Evolutionary conservation across 345 rosid species (phyloP).

Genomic region (Sisymbrium altissimum): DNA sequence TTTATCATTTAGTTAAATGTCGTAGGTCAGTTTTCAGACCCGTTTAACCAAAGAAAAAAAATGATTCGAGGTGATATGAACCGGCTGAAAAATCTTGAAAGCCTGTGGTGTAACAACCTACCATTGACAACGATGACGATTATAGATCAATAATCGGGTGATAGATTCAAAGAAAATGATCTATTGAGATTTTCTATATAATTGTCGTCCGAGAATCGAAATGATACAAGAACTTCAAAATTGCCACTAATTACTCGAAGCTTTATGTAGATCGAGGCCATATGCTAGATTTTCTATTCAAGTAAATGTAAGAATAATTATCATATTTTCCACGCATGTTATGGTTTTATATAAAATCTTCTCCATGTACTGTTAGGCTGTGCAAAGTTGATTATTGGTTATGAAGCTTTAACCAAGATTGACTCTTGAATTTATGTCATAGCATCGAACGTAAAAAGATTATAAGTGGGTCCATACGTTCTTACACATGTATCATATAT

Average conservation of each 20-base stretch:
- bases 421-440: constrained; percentile 8
- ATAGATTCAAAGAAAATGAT: background rate
- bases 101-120: background rate
- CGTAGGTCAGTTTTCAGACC: background rate
- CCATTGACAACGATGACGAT: background rate
- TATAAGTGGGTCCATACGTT: constrained; percentile 19
- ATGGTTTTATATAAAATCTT: background rate
- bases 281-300: background rate
- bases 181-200: background rate
- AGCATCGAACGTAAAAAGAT: background rate
- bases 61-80: background rate
- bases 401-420: constrained; percentile 16
- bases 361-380: background rate
- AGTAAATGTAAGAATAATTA: background rate
- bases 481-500: constrained; percentile 10
- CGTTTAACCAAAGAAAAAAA: background rate
- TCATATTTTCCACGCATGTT: background rate
- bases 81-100: background rate
- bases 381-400: constrained; percentile 18
- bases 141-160: background rate
- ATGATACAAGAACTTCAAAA: background rate
- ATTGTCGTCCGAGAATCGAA: background rate
- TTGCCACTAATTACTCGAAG: background rate
- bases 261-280: background rate
- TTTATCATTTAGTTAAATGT: background rate